Evolutionary conservation across 768 basidiomycete genomes (phyloP), one percentile per base, ranked within the genome.

Genomic region (Auricularia sp.): DNA sequence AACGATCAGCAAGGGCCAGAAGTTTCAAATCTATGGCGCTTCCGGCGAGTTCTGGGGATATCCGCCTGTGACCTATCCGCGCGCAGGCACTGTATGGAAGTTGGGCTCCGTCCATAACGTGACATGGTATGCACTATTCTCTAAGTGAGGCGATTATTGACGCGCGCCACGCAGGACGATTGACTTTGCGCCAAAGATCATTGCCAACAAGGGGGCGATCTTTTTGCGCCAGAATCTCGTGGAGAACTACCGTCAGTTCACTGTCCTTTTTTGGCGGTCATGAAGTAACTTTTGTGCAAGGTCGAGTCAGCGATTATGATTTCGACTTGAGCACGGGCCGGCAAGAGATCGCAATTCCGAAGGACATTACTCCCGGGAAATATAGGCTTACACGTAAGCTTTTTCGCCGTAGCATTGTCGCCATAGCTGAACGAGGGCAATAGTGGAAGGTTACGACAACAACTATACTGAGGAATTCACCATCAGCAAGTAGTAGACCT

Each of bases 1-100:
- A 14, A 42, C 39, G 16, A 18, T 51, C 1, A 18, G 10, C 16
- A 51, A 5, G 47, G 21, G 47, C 16, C 47, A 16, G 1, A 8
- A 51, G 47, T 51, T 51, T 18, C 11, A 14, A 8, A 51, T 51
- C 8, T 51, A 16, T 21, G 47, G 47, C 47, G 47, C 47, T 6
- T 11, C 10, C 6, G 47, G 47, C 47, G 47, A 51, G 47, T 18
- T 51, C 47, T 51, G 47, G 47, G 47, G 47, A 8, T 51, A 51
- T 47, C 83, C 83, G 1, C 66, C 65, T 2, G 79, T 85, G 70
- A 81, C 73, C 33, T 65, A 64, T 11, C 84, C 83, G 35, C 64
- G 61, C n/a, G 61, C 61, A 3, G 65, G 65, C 5, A 65, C 67
- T 3, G 37, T 73, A 8, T 85, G 84, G 84, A 33, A 56, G 3